Evolutionary conservation across 2,329 filamentous ascomycete species (phyloP), one percentile per base, ranked within the genome.

Genomic region (Daldinia sp.): DNA sequence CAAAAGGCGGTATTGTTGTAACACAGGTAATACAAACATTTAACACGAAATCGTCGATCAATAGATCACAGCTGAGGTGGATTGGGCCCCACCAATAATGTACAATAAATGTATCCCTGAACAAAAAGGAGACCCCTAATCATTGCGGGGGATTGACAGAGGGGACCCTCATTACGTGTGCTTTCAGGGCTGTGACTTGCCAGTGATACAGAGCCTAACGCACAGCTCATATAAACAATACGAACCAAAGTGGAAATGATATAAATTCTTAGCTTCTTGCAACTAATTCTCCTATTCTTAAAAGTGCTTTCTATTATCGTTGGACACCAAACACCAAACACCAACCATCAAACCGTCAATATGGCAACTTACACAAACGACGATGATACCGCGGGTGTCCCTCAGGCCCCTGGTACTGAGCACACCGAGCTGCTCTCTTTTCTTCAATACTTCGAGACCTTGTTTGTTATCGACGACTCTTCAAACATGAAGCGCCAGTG

Each of bases 391-490:
- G 68, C 73, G 15, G 73, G 73, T 26, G 60, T 74, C 28, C 66
- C 70, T 23, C 70, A 71, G 50, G 65, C 69, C 2, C 73, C 73
- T 6, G 57, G 58, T 3, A 23, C 20, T 2, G 69, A 72, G 18
- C 69, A 74, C 13, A 62, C 65, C 42, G 71, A 74, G 35, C 30
- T 71, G n/a, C 70, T 74, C n/a, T 65, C 65, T 3, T 74, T 73
- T 48, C 65, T 74, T 23, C 63, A 65, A 20, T 73, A 68, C 46
- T 74, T 74, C 18, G 72, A 74, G 46, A 74, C 72, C 6, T 20
- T 74, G 15, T 74, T 74, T 62, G 41, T 74, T 28, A 63, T 74
- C 35, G 72, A 74, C 44, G 72, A 74, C 39, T 74, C 72, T 20
- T 37, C 50, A n/a, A 66, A 73, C 44, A 74, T 74, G 72, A 70